These are phyloP conservation scores for Geotrichum reessii DNA, from an alignment of 1,139 yeast species.

Conservation along the genomic window DNA sequence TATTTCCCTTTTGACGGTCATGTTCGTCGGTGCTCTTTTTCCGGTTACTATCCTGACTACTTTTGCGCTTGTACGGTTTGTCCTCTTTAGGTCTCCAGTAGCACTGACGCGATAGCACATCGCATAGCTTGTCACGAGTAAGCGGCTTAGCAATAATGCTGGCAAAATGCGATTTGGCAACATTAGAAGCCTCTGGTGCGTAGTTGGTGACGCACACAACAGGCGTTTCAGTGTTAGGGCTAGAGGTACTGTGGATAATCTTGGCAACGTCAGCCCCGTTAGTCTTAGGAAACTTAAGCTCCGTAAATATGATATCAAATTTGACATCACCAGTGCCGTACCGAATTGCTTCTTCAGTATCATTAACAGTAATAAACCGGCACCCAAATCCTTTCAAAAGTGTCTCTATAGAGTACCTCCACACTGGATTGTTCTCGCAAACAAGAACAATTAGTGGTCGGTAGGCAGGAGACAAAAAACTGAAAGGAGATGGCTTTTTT, in stretches of 20 bases:
- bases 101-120: conserved; percentile 29
- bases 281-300: conserved; percentile 55
- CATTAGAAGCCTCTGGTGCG: conserved; percentile 56
- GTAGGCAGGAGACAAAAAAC: conserved; percentile 26
- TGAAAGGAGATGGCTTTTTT: conserved; percentile 22
- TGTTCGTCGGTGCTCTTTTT: background rate
- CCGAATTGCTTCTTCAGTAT: conserved; percentile 78
- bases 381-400: conserved; percentile 70
- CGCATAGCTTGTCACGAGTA: conserved; percentile 42
- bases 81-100: conserved; percentile 30
- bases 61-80: background rate
- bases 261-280: conserved; percentile 71
- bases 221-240: conserved; percentile 71
- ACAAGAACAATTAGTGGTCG: conserved; percentile 57
- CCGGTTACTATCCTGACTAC: background rate
- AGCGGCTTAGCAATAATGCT: conserved; percentile 75
- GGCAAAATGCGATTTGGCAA: conserved; percentile 47
- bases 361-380: conserved; percentile 68
- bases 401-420: conserved; percentile 61
- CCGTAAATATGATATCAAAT: conserved; percentile 79
- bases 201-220: conserved; percentile 72
- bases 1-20: background rate
- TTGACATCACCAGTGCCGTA: conserved; percentile 78
- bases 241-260: conserved; percentile 68
- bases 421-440: conserved; percentile 84